Evolutionary conservation across 805 yeast genomes (phyloP).

Genomic region (Kodamaea lidongshanica): DNA sequence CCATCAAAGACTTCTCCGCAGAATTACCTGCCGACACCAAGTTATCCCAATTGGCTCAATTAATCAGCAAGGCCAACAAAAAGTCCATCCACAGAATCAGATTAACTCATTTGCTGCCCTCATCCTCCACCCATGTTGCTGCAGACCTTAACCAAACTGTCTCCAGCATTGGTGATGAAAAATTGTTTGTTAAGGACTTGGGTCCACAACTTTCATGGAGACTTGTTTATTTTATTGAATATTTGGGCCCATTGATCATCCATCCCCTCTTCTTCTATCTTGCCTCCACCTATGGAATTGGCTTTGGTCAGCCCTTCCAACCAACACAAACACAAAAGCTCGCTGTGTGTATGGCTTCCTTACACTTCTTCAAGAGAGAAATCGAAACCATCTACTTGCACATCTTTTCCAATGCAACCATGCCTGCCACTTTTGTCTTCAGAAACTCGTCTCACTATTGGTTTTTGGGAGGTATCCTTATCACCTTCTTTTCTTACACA

Average conservation of each 20-base stretch:
- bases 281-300: constrained; percentile 29
- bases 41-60: constrained; percentile 38
- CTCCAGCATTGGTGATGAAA: too few species aligned
- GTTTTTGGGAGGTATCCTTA: constrained; percentile 70
- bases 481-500: constrained; percentile 46
- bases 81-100: constrained; percentile 32
- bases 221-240: constrained; percentile 83
- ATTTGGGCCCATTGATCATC: constrained; percentile 79
- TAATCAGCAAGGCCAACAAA: constrained; percentile 40
- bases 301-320: constrained; percentile 20
- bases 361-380: constrained; percentile 86
- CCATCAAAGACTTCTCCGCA: constrained; percentile 44
- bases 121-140: too few species aligned
- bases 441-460: constrained; percentile 90
- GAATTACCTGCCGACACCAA: constrained; percentile 22
- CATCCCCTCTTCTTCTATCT: constrained; percentile 62
- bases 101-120: constrained; percentile 39
- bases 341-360: constrained; percentile 50
- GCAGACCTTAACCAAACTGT: too few species aligned
- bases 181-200: constrained; percentile 70
- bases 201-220: constrained; percentile 94
- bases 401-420: constrained; percentile 78
- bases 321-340: constrained; percentile 50
- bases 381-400: constrained; percentile 82
- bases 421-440: constrained; percentile 85